Evolutionary conservation across 352 stramenopile species (phyloP).

Genomic region (Pythium oligandrum): DNA sequence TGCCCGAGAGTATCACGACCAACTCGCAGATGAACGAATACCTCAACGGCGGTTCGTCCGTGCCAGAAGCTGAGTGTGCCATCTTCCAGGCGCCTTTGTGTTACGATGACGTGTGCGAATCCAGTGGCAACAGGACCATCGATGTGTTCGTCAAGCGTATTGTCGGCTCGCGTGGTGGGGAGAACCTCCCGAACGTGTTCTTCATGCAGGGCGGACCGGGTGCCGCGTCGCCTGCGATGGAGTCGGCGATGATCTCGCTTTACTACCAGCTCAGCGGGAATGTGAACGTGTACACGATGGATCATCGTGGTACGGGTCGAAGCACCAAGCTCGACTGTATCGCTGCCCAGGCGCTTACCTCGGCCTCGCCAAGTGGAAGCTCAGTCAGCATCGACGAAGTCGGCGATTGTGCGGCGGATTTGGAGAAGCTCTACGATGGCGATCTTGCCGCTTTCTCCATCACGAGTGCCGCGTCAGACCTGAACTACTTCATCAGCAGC

Average conservation of each 20-base stretch:
- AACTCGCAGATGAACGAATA: neutral
- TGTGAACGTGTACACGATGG: conserved; percentile 27
- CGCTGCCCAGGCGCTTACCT: conserved; percentile 12
- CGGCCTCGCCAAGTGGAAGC: conserved; percentile 6
- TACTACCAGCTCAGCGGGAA: conserved; percentile 19
- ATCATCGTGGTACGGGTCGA: conserved; percentile 23
- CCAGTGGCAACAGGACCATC: neutral
- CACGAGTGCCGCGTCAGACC: conserved; percentile 21
- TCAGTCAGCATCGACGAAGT: conserved; percentile 14
- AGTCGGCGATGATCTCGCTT: conserved; percentile 30
- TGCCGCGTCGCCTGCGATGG: conserved; percentile 19
- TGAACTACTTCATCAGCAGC: conserved; percentile 15
- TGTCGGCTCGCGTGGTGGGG: neutral
- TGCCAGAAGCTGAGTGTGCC: neutral
- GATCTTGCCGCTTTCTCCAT: conserved; percentile 16
- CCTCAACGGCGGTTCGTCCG: neutral
- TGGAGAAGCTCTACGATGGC: conserved; percentile 6
- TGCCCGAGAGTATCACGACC: neutral
- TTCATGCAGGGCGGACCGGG: conserved; percentile 7
- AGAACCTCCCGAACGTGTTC: conserved; percentile 1
- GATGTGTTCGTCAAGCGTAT: conserved; percentile 1
- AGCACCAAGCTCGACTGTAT: conserved; percentile 19
- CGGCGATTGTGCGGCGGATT: conserved; percentile 10
- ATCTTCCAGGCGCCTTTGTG: conserved; percentile 5
- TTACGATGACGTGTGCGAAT: conserved; percentile 3